phyloP scores from a whole-genome alignment of 345 rosid species.

The Sisymbrium altissimum region DNA sequence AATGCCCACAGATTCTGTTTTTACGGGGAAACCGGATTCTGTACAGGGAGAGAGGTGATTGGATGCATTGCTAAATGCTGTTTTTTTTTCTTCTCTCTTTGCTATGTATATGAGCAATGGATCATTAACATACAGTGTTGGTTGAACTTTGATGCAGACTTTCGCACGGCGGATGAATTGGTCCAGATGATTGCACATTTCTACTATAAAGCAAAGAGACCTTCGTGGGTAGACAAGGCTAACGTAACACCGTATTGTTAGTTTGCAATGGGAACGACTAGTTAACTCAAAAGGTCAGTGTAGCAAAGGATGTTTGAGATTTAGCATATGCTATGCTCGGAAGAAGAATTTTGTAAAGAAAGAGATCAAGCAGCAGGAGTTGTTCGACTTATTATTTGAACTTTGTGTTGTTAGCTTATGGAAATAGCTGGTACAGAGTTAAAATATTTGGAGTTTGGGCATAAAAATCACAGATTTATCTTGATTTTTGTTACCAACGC shows the following conservation, averaged over 20 bases:
- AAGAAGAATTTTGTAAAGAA: not conserved
- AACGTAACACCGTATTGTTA: slow-evolving; percentile 35
- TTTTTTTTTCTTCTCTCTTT: not conserved
- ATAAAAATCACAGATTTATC: not conserved
- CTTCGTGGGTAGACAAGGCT: slow-evolving; percentile 59
- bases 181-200: slow-evolving; percentile 89
- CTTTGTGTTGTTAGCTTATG: not conserved
- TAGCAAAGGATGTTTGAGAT: slow-evolving; percentile 4
- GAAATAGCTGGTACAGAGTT: not conserved
- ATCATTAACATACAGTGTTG: not conserved
- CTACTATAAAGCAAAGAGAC: slow-evolving; percentile 88
- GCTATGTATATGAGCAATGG: not conserved
- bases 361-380: not conserved
- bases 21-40: slow-evolving; percentile 65
- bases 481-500: not conserved
- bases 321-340: not conserved
- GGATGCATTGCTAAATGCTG: not conserved
- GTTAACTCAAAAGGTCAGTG: not conserved
- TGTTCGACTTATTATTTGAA: not conserved
- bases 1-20: slow-evolving; percentile 75
- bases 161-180: slow-evolving; percentile 71
- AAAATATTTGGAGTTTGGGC: not conserved
- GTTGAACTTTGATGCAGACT: slow-evolving; percentile 43
- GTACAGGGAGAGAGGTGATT: slow-evolving; percentile 77
- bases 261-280: slow-evolving; percentile 1